Conservation (phyloP, 805 yeast species). For the Candida ascalaphidarum region DNA sequence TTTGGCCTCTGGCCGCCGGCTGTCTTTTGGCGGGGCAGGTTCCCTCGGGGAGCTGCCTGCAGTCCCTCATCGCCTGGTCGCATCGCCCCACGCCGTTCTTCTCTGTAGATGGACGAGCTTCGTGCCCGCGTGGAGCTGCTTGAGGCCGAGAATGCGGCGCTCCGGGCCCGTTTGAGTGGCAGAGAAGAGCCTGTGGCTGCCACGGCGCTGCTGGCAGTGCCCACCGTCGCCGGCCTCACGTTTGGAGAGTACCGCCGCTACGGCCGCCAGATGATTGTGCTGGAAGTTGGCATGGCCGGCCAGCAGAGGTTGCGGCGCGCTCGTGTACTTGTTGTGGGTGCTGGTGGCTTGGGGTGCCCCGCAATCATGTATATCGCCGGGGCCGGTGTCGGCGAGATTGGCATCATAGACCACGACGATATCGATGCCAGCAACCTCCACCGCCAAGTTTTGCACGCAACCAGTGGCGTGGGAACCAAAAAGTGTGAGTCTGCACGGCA, state of each 20-base stretch:
- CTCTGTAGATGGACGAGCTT: slow-evolving; percentile 7
- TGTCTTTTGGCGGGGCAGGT: no score
- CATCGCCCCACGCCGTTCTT: no score
- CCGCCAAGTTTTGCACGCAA: slow-evolving; percentile 76
- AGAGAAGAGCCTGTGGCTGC: no score
- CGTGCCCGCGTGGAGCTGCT: slow-evolving; percentile 12
- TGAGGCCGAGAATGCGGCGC: slow-evolving; percentile 10
- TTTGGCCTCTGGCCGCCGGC: no score
- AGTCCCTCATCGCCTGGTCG: no score
- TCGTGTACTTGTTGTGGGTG: slow-evolving; percentile 75
- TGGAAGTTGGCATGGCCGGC: slow-evolving; percentile 49
- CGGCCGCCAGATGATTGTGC: slow-evolving; percentile 94
- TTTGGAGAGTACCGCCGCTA: slow-evolving; percentile 72
- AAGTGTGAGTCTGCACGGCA: slow-evolving; percentile 76
- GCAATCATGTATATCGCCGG: slow-evolving; percentile 78
- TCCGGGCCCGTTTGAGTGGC: slow-evolving; percentile 4
- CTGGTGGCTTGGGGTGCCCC: slow-evolving; percentile 96
- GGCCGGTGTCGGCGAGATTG: slow-evolving; percentile 79
- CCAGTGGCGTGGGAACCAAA: slow-evolving; percentile 53
- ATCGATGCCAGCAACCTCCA: slow-evolving; percentile 86
- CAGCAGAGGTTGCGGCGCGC: slow-evolving; percentile 55
- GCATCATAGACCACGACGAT: slow-evolving; percentile 78
- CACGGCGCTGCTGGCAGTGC: no score
- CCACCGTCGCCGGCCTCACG: no score
- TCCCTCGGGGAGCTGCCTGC: no score